Percentiles rank a stretch among this genome's conserved stretches.
Conservation (phyloP, 129 eudicot genomes). For the Tanacetum coccineum region DNA sequence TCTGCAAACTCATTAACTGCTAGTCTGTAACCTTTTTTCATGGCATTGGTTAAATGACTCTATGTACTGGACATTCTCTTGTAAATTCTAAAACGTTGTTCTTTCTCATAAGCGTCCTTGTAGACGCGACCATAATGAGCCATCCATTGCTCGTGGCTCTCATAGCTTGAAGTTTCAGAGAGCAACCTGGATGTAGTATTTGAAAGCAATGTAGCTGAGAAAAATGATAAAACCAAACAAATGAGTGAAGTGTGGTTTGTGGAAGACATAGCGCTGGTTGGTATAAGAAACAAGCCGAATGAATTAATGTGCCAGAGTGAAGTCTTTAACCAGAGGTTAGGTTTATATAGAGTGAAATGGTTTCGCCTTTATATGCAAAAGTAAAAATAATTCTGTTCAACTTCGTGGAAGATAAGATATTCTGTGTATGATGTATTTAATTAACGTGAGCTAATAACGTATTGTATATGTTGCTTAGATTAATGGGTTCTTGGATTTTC, state of each 20-base stretch:
- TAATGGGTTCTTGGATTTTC: too few species aligned
- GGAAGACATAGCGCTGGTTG: constrained; percentile 11
- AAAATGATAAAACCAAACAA: constrained; percentile 8
- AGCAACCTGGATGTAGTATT: constrained; percentile 18
- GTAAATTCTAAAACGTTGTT: constrained; percentile 21
- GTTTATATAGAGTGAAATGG: too few species aligned
- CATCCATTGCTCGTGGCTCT: constrained; percentile 35
- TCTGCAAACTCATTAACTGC: constrained; percentile 30
- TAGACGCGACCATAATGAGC: constrained; percentile 1
- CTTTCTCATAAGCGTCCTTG: constrained; percentile 13
- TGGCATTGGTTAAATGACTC: constrained; percentile 16
- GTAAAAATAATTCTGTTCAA: background rate
- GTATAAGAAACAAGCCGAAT: background rate
- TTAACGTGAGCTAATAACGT: too few species aligned
- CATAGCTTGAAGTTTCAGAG: constrained; percentile 19
- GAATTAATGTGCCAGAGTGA: constrained; percentile 6
- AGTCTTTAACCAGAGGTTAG: background rate
- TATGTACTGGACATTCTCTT: constrained; percentile 6
- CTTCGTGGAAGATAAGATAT: constrained; percentile 23
- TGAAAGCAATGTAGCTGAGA: constrained; percentile 14
- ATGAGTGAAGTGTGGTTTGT: background rate
- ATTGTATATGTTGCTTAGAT: background rate
- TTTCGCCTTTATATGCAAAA: background rate
- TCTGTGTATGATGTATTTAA: background rate
- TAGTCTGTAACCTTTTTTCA: constrained; percentile 21